Conservation (phyloP, 225 moss, liverwort and hornwort genomes). For the Antitrichia curtipendula region DNA sequence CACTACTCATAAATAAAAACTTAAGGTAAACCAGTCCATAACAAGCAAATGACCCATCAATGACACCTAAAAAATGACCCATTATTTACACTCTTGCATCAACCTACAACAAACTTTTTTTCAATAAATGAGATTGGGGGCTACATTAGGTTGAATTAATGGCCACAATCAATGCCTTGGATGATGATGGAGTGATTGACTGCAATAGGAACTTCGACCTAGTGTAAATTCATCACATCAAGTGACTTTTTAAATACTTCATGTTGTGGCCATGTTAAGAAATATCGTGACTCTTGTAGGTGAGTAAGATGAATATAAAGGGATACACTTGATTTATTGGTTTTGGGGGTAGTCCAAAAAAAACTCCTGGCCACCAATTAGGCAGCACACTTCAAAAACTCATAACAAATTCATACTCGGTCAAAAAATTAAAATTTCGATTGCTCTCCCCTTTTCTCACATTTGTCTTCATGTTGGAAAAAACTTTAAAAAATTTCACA, state of each 20-base stretch:
- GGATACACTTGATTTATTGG: neutral
- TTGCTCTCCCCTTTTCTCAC: neutral
- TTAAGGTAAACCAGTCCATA: too few relatives aligned
- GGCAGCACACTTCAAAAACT: neutral
- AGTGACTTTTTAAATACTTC: neutral
- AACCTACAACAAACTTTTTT: too few relatives aligned
- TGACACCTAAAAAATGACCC: too few relatives aligned
- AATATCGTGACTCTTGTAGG: neutral
- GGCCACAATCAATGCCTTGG: too few relatives aligned
- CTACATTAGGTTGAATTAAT: too few relatives aligned
- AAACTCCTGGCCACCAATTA: too few relatives aligned
- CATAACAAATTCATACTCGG: neutral
- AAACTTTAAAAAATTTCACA: too few relatives aligned
- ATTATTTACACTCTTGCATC: too few relatives aligned
- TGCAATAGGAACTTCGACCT: neutral
- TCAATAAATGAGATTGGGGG: too few relatives aligned
- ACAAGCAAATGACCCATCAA: too few relatives aligned
- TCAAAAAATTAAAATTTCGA: neutral
- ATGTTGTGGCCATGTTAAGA: neutral
- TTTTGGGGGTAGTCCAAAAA: accelerated
- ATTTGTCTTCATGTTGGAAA: too few relatives aligned
- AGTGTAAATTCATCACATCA: neutral
- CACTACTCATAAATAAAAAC: too few relatives aligned
- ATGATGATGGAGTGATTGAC: neutral
- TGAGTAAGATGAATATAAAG: neutral